A percentile compares a stretch with the other conserved stretches of the same genome.
Conservation (phyloP, 1,139 yeast genomes). For the Suhomyces choctaworum region DNA sequence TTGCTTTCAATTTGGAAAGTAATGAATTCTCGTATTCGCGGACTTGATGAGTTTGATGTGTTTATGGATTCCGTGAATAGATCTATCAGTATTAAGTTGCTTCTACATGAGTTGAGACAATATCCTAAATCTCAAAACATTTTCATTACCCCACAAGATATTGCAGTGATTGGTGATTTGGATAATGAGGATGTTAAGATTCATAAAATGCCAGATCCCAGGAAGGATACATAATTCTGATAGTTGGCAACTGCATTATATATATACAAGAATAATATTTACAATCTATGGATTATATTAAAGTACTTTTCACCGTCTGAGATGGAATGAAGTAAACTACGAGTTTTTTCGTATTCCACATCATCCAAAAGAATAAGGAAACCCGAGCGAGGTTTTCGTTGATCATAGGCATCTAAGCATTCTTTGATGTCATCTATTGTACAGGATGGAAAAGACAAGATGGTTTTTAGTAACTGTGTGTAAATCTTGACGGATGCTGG, state of each 20-base stretch:
- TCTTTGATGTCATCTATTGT: slow-evolving; percentile 5
- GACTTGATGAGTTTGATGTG: slow-evolving; percentile 96
- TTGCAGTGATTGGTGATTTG: slow-evolving; percentile 71
- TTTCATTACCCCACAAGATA: slow-evolving; percentile 93
- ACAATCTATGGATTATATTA: not conserved
- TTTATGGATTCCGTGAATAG: slow-evolving; percentile 96
- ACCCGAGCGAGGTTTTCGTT: not conserved
- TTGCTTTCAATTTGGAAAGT: slow-evolving; percentile 90
- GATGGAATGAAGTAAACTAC: not conserved
- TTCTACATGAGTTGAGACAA: slow-evolving; percentile 64
- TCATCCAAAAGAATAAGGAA: slow-evolving; percentile 2
- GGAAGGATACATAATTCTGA: slow-evolving; percentile 21
- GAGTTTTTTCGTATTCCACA: slow-evolving; percentile 2
- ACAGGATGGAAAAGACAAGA: slow-evolving; percentile 6
- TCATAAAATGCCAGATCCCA: slow-evolving; percentile 66
- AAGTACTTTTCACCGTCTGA: not conserved
- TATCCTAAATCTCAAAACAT: slow-evolving; percentile 77
- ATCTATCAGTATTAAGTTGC: slow-evolving; percentile 71
- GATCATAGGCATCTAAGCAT: not conserved
- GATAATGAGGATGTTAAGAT: slow-evolving; percentile 64
- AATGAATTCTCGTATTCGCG: slow-evolving; percentile 84
- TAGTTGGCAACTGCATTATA: not conserved
- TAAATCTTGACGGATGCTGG: slow-evolving; percentile 5
- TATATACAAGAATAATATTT: not conserved
- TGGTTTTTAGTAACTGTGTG: slow-evolving; percentile 3